A percentile compares a stretch with the other conserved stretches of the same genome.
These are phyloP conservation scores for Pulveroboletus sp. DNA, from an alignment of 768 basidiomycete genomes.

Conservation along the genomic window DNA sequence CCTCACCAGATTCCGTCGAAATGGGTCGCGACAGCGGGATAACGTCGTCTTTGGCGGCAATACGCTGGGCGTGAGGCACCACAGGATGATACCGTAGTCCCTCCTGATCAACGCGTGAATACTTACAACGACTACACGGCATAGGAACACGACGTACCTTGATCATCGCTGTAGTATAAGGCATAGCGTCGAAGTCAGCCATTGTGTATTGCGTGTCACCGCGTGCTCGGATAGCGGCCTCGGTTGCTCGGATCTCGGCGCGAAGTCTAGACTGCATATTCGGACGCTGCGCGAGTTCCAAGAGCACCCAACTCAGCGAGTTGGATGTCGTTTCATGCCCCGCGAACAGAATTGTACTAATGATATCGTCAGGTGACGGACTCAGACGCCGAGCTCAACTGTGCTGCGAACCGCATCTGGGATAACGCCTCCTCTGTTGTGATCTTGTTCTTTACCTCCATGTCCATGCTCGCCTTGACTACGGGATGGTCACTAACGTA, in stretches of 20 bases:
- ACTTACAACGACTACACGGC: no score
- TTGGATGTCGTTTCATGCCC: conserved; percentile 62
- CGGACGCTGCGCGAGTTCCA: conserved; percentile 56
- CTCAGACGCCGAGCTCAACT: background rate
- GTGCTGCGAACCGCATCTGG: conserved; percentile 18
- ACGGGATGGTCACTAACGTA: background rate
- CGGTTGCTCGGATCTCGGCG: conserved; percentile 15
- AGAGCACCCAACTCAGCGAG: conserved; percentile 54
- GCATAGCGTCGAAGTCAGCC: conserved; percentile 50
- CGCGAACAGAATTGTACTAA: conserved; percentile 43
- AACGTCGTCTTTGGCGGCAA: conserved; percentile 48
- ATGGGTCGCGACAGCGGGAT: conserved; percentile 57
- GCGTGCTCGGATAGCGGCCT: conserved; percentile 7
- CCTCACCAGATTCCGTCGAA: conserved; percentile 40
- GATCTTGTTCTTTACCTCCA: conserved; percentile 22
- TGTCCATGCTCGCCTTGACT: conserved; percentile 30
- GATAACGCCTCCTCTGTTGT: conserved; percentile 13
- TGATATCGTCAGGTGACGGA: background rate
- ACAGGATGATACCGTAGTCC: conserved; percentile 46
- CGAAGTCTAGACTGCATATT: conserved; percentile 59
- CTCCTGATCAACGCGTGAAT: conserved; percentile 38
- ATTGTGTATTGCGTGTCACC: conserved; percentile 11
- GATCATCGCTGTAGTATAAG: conserved; percentile 38
- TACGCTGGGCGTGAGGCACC: conserved; percentile 48
- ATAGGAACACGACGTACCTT: conserved; percentile 17